Base-by-base conservation (phyloP, 1,284 basidiomycete species). In the Ustilago crameri region DNA sequence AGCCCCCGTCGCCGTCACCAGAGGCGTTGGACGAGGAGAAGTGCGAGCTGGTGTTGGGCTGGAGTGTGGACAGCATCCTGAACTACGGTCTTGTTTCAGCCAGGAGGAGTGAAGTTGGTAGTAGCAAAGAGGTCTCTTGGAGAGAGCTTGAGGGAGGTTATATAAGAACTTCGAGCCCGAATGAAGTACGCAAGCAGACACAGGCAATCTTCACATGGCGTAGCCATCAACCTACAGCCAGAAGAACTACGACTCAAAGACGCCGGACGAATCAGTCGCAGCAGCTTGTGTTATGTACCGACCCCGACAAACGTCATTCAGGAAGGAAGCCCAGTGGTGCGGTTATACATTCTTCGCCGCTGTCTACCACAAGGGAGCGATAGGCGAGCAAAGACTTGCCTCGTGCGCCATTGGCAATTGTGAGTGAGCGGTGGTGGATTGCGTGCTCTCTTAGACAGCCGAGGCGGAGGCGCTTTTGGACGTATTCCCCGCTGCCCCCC, bases 41-140 rank as follows among this genome's bases (percentile, higher is more conserved):
- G 48, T 71, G 61, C 10, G 41, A 42, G 41, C 45, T 50, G 0
- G 54, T 35, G 41, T 50, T 56, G 42, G 53, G 46, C 10, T 42
- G 51, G 17, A 71, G 62, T 26, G 62, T 62, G 23, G 68, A 71
- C 43, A 66, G 17, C 68, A 71, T 71, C 8, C 27, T 64, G 26
- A 23, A 22, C 10, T 18, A 30, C 30, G 30, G 12, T 30, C 30
- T 30, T 9, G 9, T 30, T 24, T 35, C 22, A 14, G 35, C 26
- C 10, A 15, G 15, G 12, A 8, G 20, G 24, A 15, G 22, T 10
- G 26, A 26, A 40, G 20, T 30, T 8, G 23, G 22, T 9, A n/a
- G n/a, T n/a, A n/a, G n/a, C n/a, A n/a, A n/a, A n/a, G n/a, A n/a
- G n/a, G n/a, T n/a, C n/a, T n/a, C n/a, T n/a, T n/a, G n/a, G n/a